Conservation (phyloP, 495 filamentous ascomycete species). For the Emericellopsis terricola region DNA sequence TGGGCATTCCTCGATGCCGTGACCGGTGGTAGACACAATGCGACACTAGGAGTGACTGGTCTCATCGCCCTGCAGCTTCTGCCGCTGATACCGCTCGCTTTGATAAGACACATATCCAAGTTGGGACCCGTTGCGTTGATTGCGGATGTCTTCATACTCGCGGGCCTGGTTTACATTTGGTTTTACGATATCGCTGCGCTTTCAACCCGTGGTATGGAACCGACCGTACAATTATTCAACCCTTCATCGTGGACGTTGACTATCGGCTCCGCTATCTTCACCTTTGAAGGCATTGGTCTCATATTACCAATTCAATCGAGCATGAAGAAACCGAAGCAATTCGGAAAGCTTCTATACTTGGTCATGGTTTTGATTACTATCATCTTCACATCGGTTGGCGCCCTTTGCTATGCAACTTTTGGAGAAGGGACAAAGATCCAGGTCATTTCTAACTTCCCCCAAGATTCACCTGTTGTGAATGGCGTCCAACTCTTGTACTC, state of each 20-base stretch:
- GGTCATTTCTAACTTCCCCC: conserved; percentile 48
- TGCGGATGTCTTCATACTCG: conserved; percentile 42
- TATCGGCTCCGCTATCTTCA: conserved; percentile 46
- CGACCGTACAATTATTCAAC: conserved; percentile 40
- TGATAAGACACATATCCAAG: conserved; percentile 47
- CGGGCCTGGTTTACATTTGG: conserved; percentile 47
- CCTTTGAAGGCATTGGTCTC: conserved; percentile 49
- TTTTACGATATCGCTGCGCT: conserved; percentile 38
- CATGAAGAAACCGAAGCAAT: conserved; percentile 41
- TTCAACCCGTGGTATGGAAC: conserved; percentile 22
- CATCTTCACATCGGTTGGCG: conserved; percentile 43
- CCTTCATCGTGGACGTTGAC: conserved; percentile 40
- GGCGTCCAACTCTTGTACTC: conserved; percentile 49
- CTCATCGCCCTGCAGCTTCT: conserved; percentile 39
- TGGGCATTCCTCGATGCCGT: conserved; percentile 38
- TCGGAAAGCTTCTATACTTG: conserved; percentile 34
- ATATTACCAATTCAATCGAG: conserved; percentile 46
- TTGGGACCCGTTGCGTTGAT: conserved; percentile 40
- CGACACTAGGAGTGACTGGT: conserved; percentile 6
- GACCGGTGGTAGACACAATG: conserved; percentile 7
- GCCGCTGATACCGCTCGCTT: conserved; percentile 36
- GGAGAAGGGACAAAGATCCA: conserved; percentile 37
- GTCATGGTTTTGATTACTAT: conserved; percentile 47
- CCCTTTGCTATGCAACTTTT: conserved; percentile 47
- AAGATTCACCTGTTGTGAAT: conserved; percentile 42